Evolutionary conservation across 192 early-diverging fungal species (phyloP).

Genomic region (Rhizoclosmatium globosum): DNA sequence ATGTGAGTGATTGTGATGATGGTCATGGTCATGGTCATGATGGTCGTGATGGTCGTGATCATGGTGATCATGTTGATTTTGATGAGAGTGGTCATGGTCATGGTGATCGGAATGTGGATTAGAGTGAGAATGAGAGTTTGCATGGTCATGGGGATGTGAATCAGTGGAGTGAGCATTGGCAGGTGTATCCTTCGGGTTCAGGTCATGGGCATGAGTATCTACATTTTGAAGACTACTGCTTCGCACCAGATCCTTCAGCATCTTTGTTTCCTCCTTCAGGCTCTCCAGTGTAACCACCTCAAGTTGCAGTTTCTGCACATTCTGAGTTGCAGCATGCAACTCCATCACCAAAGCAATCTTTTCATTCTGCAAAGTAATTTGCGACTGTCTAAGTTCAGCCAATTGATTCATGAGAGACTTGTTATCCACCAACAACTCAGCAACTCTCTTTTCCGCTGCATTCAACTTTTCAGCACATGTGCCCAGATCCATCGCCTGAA

Average conservation of each 20-base stretch:
- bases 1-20: no score
- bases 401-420: constrained; percentile 10
- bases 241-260: constrained; percentile 20
- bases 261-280: constrained; percentile 2
- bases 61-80: neutral
- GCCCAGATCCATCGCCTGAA: neutral
- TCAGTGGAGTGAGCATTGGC: neutral
- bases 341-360: constrained; percentile 4
- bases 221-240: neutral
- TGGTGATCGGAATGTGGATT: neutral
- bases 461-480: neutral
- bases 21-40: neutral
- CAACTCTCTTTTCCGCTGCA: constrained; percentile 1
- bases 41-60: neutral
- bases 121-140: neutral
- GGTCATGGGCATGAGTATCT: no score
- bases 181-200: neutral
- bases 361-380: constrained; percentile 13
- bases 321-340: neutral
- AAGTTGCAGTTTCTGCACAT: neutral
- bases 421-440: constrained; percentile 19
- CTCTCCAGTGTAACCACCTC: constrained; percentile 6
- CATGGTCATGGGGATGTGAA: neutral
- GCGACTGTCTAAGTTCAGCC: constrained; percentile 11
- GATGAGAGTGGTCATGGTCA: neutral